Percentiles rank a stretch among this genome's conserved stretches.
Conservation (phyloP, 2,329 filamentous ascomycete species). For the Cordyceps javanica region DNA sequence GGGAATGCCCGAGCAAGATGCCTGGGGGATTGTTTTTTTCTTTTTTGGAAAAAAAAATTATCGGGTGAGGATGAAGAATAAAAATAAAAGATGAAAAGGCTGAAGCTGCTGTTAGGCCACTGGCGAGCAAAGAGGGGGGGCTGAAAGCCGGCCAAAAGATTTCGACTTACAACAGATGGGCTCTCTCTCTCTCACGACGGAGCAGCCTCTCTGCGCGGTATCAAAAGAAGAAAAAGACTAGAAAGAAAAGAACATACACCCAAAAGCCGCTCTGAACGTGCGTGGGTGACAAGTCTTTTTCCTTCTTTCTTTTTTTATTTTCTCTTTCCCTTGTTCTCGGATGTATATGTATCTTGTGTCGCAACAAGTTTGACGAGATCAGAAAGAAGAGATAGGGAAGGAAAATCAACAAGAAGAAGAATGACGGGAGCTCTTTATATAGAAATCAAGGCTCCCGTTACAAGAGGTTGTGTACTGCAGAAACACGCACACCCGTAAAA, state of each 20-base stretch:
- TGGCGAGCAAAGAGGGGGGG: neutral
- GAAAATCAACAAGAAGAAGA: no score
- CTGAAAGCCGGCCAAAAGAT: no score
- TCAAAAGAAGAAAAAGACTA: neutral
- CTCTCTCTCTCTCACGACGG: neutral
- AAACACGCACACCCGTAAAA: no score
- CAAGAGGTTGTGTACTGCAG: no score
- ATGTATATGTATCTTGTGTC: no score
- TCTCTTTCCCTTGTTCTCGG: no score
- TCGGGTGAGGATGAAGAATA: neutral
- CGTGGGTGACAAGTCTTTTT: conserved; percentile 2
- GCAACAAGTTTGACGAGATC: no score
- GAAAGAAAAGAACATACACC: conserved; percentile 1
- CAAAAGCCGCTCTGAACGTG: conserved; percentile 8
- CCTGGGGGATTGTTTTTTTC: no score
- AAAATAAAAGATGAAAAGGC: no score
- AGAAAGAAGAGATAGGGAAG: no score
- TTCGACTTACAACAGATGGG: neutral
- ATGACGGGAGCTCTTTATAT: no score
- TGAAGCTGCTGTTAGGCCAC: neutral
- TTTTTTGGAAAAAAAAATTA: neutral
- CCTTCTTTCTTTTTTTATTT: neutral
- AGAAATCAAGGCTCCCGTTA: no score
- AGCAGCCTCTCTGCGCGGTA: neutral
- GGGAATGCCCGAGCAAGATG: neutral